Evolutionary conservation across 768 basidiomycete genomes (phyloP).

Genomic region (Tulasnella sp.): DNA sequence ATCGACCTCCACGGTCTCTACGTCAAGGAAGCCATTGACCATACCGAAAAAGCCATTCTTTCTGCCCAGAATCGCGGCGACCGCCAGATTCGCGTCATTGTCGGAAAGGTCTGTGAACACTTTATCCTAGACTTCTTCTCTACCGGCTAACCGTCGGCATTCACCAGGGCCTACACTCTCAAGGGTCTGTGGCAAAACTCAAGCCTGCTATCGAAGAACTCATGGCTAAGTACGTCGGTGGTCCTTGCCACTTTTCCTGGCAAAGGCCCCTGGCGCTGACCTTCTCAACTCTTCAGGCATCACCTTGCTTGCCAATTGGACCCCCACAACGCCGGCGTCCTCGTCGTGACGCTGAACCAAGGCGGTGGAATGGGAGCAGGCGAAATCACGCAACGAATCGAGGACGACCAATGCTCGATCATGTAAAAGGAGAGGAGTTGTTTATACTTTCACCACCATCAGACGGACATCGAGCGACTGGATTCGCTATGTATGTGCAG

Average conservation of each 20-base stretch:
- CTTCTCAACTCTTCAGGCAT: slow-evolving; percentile 53
- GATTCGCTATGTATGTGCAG: neutral
- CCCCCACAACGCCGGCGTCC: slow-evolving; percentile 78
- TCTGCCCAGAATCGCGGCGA: slow-evolving; percentile 67
- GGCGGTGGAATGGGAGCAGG: slow-evolving; percentile 28
- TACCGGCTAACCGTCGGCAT: neutral
- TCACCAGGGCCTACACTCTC: slow-evolving; percentile 73
- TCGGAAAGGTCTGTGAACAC: slow-evolving; percentile 57
- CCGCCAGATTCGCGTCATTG: slow-evolving; percentile 74
- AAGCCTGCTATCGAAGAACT: slow-evolving; percentile 90
- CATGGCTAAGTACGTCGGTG: slow-evolving; percentile 67
- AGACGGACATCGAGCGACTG: slow-evolving; percentile 6
- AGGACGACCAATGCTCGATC: slow-evolving; percentile 28
- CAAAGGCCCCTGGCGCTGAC: neutral
- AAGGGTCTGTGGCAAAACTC: slow-evolving; percentile 70
- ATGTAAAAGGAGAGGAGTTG: slow-evolving; percentile 8
- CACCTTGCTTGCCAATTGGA: slow-evolving; percentile 74
- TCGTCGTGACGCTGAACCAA: slow-evolving; percentile 67
- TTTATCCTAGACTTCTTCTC: neutral
- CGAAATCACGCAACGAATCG: slow-evolving; percentile 33
- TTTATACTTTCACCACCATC: neutral
- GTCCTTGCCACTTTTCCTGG: neutral
- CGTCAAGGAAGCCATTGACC: slow-evolving; percentile 86
- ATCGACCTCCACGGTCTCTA: slow-evolving; percentile 91
- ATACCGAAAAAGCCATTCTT: slow-evolving; percentile 70